Conservation (phyloP, 2,329 filamentous ascomycete genomes). For the Alternaria ethzedia region DNA sequence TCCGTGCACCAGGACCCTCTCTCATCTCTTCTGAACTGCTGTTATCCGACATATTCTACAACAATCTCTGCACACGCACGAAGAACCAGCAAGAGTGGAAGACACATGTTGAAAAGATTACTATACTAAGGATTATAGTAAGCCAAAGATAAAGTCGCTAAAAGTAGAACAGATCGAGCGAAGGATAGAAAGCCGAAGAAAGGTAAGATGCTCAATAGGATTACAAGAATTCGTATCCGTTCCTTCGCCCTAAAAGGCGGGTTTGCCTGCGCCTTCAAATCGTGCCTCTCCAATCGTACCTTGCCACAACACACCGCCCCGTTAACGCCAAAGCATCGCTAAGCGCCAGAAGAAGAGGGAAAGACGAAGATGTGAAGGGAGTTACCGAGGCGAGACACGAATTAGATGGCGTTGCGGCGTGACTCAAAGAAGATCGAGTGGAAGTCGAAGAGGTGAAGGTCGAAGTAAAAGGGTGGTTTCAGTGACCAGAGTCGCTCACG, state of each 20-base stretch:
- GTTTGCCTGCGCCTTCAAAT: not conserved
- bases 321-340: not conserved
- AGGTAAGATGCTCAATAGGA: not conserved
- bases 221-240: not conserved
- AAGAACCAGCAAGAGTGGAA: too few species aligned
- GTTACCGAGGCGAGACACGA: not conserved
- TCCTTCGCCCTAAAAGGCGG: not conserved
- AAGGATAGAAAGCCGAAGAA: not conserved
- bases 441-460: not conserved
- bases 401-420: not conserved
- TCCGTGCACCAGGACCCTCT: too few species aligned
- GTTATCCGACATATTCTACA: too few species aligned
- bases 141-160: not conserved
- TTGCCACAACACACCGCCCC: not conserved
- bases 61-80: too few species aligned
- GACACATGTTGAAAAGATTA: not conserved
- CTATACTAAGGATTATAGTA: not conserved
- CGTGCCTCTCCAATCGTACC: not conserved
- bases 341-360: not conserved
- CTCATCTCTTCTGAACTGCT: not conserved
- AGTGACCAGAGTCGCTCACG: conserved; percentile 43
- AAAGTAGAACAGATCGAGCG: not conserved
- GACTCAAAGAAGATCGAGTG: not conserved
- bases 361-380: not conserved
- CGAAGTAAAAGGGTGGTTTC: not conserved